Conservation (phyloP, 192 early-diverging fungal genomes). For the Podila horticola region DNA sequence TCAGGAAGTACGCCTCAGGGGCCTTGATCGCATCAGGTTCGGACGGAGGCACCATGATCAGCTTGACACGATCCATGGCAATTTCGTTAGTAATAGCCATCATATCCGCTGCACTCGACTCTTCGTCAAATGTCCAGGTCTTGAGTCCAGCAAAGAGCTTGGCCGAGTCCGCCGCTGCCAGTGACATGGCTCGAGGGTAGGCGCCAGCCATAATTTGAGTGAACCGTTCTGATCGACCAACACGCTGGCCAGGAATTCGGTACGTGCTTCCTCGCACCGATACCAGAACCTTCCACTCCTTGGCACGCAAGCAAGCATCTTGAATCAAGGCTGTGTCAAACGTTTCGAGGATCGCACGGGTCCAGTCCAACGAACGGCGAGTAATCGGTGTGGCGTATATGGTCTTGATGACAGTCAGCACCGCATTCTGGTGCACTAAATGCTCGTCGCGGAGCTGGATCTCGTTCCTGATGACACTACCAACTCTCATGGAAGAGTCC, state of each 20-base stretch:
- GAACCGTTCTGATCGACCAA: slow-evolving; percentile 35
- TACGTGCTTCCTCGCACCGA: slow-evolving; percentile 6
- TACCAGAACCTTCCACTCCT: slow-evolving; percentile 39
- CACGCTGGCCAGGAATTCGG: slow-evolving; percentile 38
- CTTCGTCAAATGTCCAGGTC: slow-evolving; percentile 15
- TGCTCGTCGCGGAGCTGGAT: slow-evolving; percentile 9
- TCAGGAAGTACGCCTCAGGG: slow-evolving; percentile 11
- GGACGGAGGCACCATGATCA: slow-evolving; percentile 5
- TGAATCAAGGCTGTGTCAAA: slow-evolving; percentile 1
- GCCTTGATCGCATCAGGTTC: neutral
- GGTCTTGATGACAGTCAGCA: slow-evolving; percentile 36
- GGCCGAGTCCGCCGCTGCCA: slow-evolving; percentile 16
- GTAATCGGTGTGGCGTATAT: slow-evolving; percentile 22
- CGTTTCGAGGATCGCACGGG: slow-evolving; percentile 7
- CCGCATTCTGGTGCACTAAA: slow-evolving; percentile 11
- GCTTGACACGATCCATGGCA: slow-evolving; percentile 11
- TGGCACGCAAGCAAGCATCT: slow-evolving; percentile 17
- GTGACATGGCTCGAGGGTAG: slow-evolving; percentile 9
- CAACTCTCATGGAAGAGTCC: too few relatives aligned
- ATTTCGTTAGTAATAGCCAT: slow-evolving; percentile 25
- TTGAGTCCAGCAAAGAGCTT: neutral
- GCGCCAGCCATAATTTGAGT: slow-evolving; percentile 19
- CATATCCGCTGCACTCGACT: slow-evolving; percentile 29
- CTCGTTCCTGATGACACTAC: neutral
- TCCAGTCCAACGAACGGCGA: slow-evolving; percentile 9